Evolutionary conservation across 2,329 filamentous ascomycete genomes (phyloP), one percentile per base, ranked within the genome.

Genomic region (Didymella pinodella): DNA sequence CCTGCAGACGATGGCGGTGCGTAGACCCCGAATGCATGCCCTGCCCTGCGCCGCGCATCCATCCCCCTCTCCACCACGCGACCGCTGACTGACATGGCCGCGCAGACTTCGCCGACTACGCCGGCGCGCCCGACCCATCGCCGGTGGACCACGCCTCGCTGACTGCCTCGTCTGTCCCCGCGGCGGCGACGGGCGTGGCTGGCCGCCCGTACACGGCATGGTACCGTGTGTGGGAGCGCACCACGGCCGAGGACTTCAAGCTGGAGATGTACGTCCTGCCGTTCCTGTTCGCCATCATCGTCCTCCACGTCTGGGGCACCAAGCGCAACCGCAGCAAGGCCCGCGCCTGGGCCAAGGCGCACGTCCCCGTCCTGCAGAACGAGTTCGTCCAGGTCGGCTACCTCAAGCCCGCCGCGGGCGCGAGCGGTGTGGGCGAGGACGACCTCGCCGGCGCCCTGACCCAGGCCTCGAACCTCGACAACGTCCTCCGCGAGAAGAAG

Each of bases 141-240:
- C 82, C 83, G 45, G 79, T 78, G 25, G 81, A 82, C 57, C 75
- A 83, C 61, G 74, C 81, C 50, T 77, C 80, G 45, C 76, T 76
- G 36, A 66, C 80, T 26, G 69, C 79, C 25, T 41, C 72, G 75
- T 61, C 70, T 16, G 57, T 70, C 47, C 63, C 69, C 18, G 62
- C 61, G 61, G 58, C 76, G 29, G 65, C 67, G 61, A 77, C 79
- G 16, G 85, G 60, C 76, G 82, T 73, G n/a, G 64, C 69, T 43
- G 66, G 67, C 48, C 78, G 83, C 26, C 90, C 91, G 14, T 97
- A 90, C 78, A 97, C 93, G 50, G 92, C 92, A 83, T 99, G 95
- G 95, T 99, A 98, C 82, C 92, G 93, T 56, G 83, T 98, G 62
- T 95, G 96, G 85, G 93, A 98, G 85, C 92, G 95, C 73, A 88